phyloP scores from a whole-genome alignment of 352 stramenopile species.

The Phytophthora agathidicida region DNA sequence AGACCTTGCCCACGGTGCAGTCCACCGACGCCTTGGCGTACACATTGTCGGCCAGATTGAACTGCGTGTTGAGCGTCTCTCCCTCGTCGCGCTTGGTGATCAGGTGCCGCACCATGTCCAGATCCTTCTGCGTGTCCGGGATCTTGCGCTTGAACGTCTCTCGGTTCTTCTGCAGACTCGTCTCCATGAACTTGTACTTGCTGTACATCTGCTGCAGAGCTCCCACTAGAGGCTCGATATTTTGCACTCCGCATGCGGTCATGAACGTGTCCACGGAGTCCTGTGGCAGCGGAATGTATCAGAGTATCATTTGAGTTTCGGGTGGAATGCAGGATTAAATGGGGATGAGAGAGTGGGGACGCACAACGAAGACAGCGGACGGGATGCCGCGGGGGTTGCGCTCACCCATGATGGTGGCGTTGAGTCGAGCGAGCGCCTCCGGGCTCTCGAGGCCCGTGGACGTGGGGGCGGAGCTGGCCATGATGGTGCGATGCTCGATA shows the following conservation, averaged over 20 bases:
- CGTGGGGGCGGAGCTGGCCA: slow-evolving; percentile 37
- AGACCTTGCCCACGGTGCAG: slow-evolving; percentile 90
- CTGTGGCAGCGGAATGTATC: slow-evolving; percentile 25
- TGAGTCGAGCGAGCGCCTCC: slow-evolving; percentile 72
- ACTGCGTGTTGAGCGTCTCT: slow-evolving; percentile 89
- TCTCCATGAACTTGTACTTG: slow-evolving; percentile 93
- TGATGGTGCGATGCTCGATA: slow-evolving; percentile 8
- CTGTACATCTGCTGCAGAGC: slow-evolving; percentile 89
- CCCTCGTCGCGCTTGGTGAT: slow-evolving; percentile 70
- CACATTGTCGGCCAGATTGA: slow-evolving; percentile 95
- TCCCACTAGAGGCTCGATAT: slow-evolving; percentile 79
- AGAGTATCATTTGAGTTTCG: neutral
- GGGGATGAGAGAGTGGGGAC: neutral
- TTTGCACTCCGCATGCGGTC: slow-evolving; percentile 50
- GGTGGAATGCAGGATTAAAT: neutral
- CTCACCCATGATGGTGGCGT: slow-evolving; percentile 77
- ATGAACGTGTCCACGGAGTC: slow-evolving; percentile 81
- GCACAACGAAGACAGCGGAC: slow-evolving; percentile 77
- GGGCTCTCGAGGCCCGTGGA: slow-evolving; percentile 61
- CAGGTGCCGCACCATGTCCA: slow-evolving; percentile 55
- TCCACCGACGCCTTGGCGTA: slow-evolving; percentile 96
- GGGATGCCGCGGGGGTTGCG: slow-evolving; percentile 85
- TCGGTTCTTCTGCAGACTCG: slow-evolving; percentile 83
- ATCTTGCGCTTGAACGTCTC: slow-evolving; percentile 91
- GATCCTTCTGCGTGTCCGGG: slow-evolving; percentile 92